phyloP scores from a whole-genome alignment of 768 basidiomycete genomes.

The Chlorophyllum brunneum region DNA sequence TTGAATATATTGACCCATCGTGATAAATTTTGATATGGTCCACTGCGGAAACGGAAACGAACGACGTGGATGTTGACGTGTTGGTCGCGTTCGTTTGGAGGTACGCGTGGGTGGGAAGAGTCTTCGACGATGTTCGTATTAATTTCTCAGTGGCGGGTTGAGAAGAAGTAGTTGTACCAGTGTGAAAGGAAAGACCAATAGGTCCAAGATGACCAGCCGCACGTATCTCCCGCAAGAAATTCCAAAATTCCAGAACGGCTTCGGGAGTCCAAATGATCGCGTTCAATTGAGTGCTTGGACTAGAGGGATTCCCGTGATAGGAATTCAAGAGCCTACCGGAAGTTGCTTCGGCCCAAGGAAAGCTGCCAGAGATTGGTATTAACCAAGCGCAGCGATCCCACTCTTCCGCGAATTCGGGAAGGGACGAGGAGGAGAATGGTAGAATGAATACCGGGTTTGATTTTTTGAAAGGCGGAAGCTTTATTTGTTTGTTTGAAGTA shows the following conservation, averaged over 20 bases:
- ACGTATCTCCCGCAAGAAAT: slow-evolving; percentile 4
- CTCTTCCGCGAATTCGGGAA: background rate
- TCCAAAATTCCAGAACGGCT: background rate
- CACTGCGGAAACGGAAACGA: slow-evolving; percentile 22
- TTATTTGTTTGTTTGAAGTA: background rate
- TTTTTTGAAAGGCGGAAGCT: slow-evolving; percentile 6
- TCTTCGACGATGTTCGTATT: background rate
- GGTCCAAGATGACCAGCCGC: background rate
- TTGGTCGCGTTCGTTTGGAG: background rate
- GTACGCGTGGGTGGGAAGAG: background rate
- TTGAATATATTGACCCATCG: slow-evolving; percentile 43
- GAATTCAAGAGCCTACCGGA: background rate
- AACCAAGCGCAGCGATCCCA: slow-evolving; percentile 8
- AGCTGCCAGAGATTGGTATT: slow-evolving; percentile 3
- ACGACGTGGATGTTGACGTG: background rate
- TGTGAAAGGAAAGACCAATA: slow-evolving; percentile 6
- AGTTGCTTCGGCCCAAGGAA: slow-evolving; percentile 3
- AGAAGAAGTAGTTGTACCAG: background rate
- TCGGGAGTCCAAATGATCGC: slow-evolving; percentile 5
- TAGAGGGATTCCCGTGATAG: background rate
- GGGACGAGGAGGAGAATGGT: background rate
- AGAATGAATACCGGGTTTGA: background rate
- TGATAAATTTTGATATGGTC: slow-evolving; percentile 63
- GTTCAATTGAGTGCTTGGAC: background rate
- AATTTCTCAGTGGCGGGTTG: background rate